A percentile compares a stretch with the other conserved stretches of the same genome.
Conservation (phyloP, 1,284 basidiomycete species). For the Microbotryum silenes-acaulis region DNA sequence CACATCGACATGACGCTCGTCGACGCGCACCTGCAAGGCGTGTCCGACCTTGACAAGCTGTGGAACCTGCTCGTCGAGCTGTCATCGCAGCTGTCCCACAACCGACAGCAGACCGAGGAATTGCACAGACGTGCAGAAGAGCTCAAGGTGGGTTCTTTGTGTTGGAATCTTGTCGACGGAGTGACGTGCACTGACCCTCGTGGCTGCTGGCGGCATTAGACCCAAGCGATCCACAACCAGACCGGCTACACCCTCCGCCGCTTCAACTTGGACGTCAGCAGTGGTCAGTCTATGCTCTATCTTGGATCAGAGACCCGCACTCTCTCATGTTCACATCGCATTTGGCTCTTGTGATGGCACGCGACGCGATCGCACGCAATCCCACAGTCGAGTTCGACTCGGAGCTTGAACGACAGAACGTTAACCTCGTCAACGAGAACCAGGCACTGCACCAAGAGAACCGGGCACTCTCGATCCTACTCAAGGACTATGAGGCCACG, state of each 20-base stretch:
- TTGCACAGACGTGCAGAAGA: conserved; percentile 65
- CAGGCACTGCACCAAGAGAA: conserved; percentile 87
- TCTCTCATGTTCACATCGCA: neutral
- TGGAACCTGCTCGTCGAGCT: conserved; percentile 34
- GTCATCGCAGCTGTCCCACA: conserved; percentile 75
- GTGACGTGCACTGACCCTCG: neutral
- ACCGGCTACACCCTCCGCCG: conserved; percentile 76
- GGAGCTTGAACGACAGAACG: conserved; percentile 82
- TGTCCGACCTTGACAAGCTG: conserved; percentile 27
- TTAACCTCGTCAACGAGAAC: conserved; percentile 87
- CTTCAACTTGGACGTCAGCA: conserved; percentile 87
- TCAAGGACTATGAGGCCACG: conserved; percentile 92
- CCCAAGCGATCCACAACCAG: conserved; percentile 66
- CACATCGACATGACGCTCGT: too few species aligned
- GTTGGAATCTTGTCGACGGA: neutral
- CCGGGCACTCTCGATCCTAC: conserved; percentile 74
- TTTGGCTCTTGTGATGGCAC: neutral
- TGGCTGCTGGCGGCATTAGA: conserved; percentile 44
- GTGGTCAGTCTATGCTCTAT: conserved; percentile 50
- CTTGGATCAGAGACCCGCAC: conserved; percentile 2
- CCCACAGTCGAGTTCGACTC: conserved; percentile 78
- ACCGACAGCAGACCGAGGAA: conserved; percentile 65
- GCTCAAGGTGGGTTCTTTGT: conserved; percentile 59
- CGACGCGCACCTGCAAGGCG: conserved; percentile 1
- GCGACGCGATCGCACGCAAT: too few species aligned